Evolutionary conservation across 495 filamentous ascomycete species (phyloP).

Genomic region (Penicillium arizonense): DNA sequence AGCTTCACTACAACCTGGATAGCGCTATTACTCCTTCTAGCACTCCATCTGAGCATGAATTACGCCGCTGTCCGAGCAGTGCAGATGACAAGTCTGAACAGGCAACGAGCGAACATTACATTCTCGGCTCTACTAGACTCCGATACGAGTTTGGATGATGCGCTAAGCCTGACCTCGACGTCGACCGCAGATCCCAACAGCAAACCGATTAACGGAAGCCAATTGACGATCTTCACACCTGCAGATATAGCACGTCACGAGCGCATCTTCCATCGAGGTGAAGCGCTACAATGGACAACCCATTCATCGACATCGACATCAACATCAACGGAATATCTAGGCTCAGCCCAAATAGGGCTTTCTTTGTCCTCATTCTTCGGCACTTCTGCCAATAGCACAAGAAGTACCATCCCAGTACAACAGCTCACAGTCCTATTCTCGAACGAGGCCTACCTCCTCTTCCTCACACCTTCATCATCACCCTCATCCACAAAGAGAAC

Average conservation of each 20-base stretch:
- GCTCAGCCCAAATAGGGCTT: constrained; percentile 32
- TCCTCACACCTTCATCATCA: constrained; percentile 8
- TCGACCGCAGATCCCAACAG: neutral
- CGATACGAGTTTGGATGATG: constrained; percentile 12
- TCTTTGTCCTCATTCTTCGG: constrained; percentile 30
- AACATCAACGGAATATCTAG: constrained; percentile 13
- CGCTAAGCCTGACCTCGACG: constrained; percentile 7
- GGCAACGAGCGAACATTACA: constrained; percentile 81
- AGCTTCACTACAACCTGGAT: constrained; percentile 71
- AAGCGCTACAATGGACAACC: constrained; percentile 54
- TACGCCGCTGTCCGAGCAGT: constrained; percentile 83
- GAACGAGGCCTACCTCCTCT: constrained; percentile 32
- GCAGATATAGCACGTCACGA: constrained; percentile 64
- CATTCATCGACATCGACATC: neutral
- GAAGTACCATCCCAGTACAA: constrained; percentile 18
- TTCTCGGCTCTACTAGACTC: constrained; percentile 58
- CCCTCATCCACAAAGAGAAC: neutral
- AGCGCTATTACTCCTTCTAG: constrained; percentile 68
- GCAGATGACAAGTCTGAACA: constrained; percentile 80
- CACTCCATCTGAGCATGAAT: constrained; percentile 76
- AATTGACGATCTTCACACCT: constrained; percentile 51
- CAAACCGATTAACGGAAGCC: neutral
- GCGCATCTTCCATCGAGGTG: constrained; percentile 67
- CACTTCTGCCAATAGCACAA: neutral
- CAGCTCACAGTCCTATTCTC: constrained; percentile 24